Base-by-base conservation (phyloP, 2,329 filamentous ascomycete species). In the Fusarium floridanum region DNA sequence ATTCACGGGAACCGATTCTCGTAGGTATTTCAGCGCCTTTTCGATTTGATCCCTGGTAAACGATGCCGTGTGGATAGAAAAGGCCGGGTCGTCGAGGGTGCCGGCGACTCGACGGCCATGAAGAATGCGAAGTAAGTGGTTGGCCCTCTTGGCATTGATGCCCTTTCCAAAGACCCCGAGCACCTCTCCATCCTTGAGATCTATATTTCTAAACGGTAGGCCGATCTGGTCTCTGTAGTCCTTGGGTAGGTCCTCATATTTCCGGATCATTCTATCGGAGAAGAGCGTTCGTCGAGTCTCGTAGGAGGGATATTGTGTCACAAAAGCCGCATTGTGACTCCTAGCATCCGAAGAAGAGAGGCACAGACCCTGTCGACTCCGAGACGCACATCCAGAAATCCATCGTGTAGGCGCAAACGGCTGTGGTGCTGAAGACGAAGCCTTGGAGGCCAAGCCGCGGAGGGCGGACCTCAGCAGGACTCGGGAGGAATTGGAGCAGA, bases 51-150 rank as follows among this genome's bases (percentile, higher is more conserved):
- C 70, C 3, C 80, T 64, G 10, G 82, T 81, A 73, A 84, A 91
- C 11, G 80, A 76, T 3, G 81, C 81, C 32, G 89, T 90, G 72
- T 90, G 86, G 29, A 82, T 72, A 39, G 82, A 81, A 57, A 89
- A 85, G 6, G 82, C 83, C 3, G 90, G 90, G 77, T 92, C 91
- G 12, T 90, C 86, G 48, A 92, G 83, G 4, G 90, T 91, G 37
- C 91, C 91, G 9, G 91, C 90, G 24, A 93, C 89, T 45, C 91
- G 85, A 39, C 90, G 87, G 10, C 91, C 91, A 78, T 93, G 91
- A 14, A 92, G 81, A 60, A 92, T 88, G 62, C 85, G 84, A 60
- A 92, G 81, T 50, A 92, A 80, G 53, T 81, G 82, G 78, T 92
- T 92, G 22, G 87, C 91, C 6, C 80, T 77, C 5, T 77, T 73